Evolutionary conservation across 768 basidiomycete genomes (phyloP), one percentile per base, ranked within the genome.

Genomic region (Calvatia gigantea): DNA sequence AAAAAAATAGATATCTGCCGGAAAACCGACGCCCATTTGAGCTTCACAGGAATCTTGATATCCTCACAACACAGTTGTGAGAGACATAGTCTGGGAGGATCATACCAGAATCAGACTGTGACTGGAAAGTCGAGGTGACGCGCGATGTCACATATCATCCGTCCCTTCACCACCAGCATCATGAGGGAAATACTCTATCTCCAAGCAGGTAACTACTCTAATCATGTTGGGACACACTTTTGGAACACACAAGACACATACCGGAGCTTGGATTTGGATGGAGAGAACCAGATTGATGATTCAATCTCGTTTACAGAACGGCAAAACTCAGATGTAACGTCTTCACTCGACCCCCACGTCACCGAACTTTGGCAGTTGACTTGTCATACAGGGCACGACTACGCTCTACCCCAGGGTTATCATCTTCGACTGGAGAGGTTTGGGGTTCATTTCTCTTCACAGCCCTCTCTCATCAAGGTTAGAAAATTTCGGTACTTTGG

Each of bases 141-240:
- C n/a, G n/a, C n/a, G n/a, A n/a, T n/a, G n/a, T n/a, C n/a, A n/a
- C n/a, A n/a, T n/a, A n/a, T n/a, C n/a, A n/a, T n/a, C n/a, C n/a
- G n/a, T n/a, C n/a, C n/a, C n/a, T 51, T 17, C 50, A 39, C 11
- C 37, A 17, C 14, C 50, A n/a, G 33, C 37, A 31, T 49, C 54
- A 91, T 91, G 89, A 83, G 79, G 64, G 89, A 92, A 65, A 89
- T 91, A 58, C 68, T 92, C 56, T 85, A 92, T 66, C 73, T 92
- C 48, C 89, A 91, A 68, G 87, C 87, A 0, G 89, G 89, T 53
- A 66, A 74, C 31, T 63, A 80, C 41, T 77, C 89, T 17, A 91
- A 91, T 63, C 83, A 84, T 63, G 69, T 79, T 17, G 88, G 87
- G 43, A 82, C 87, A 0, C 89, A 91, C 62, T 91, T 89, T 61